Evolutionary conservation across 1,284 basidiomycete species (phyloP), one percentile per base, ranked within the genome.

Genomic region (Naganishia cerealis): DNA sequence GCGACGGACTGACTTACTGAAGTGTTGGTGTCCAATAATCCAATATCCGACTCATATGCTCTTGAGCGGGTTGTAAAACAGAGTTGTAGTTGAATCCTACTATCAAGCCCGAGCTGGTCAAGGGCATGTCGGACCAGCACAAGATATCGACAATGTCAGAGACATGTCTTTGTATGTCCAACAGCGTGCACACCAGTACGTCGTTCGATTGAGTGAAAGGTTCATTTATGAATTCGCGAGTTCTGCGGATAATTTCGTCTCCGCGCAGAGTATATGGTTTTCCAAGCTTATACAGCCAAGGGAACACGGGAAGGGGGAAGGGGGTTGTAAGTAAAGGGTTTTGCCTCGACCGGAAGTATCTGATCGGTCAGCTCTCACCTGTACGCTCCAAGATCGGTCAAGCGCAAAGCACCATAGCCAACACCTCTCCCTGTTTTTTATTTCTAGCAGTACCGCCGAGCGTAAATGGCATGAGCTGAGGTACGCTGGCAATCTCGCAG

Each of bases 341-440:
- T 18, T 50, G 24, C 24, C 46, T 10, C 18, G 57, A 57, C 16
- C 29, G 29, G 15, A 33, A 66, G 24, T 16, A 91, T 80, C 18
- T 18, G 54, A 2, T 93, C 18, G 93, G 66, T 33, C 6, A 6
- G 29, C 26, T 18, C 92, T 92, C 90, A 94, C 91, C 82, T 94
- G 93, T 0, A 93, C 90, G 71, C 91, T 92, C 70, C 90, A 86
- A 72, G 92, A 94, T 67, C 94, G 86, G 79, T 98, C 94, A 46
- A 96, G 84, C 67, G 87, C 87, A 79, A 92, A 97, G 78, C 92
- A 96, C 72, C 94, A 81, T 65, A 95, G 85, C 94, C 94, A 98
- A 33, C 93, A 94, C 55, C 94, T 83, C 79, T 97, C 94, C 52
- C 94, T 86, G 78, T 96, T 97, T 78, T 92, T 88, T 21, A 96